These are phyloP conservation scores for Aspergillus fumigatiaffinis DNA, from an alignment of 2,329 filamentous ascomycete genomes.

Conservation along the genomic window DNA sequence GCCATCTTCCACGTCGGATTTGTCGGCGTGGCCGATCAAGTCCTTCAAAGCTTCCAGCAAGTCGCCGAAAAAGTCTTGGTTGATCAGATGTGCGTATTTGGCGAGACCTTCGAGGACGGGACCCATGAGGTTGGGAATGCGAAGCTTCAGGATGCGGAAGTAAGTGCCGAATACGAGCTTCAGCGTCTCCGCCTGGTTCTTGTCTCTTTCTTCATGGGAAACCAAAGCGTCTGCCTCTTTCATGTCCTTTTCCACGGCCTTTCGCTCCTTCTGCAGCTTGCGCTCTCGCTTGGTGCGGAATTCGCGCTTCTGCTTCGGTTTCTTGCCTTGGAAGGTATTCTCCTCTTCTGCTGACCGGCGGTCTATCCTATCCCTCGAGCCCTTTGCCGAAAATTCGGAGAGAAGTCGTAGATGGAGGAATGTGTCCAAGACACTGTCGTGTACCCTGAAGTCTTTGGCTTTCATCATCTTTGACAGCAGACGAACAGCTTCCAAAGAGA, in stretches of 20 bases:
- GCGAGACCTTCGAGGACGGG: slow-evolving; percentile 91
- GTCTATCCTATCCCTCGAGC: slow-evolving; percentile 73
- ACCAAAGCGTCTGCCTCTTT: slow-evolving; percentile 85
- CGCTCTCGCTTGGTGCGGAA: slow-evolving; percentile 86
- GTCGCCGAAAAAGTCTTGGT: slow-evolving; percentile 98
- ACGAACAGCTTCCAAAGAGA: slow-evolving; percentile 80
- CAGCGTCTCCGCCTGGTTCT: slow-evolving; percentile 90
- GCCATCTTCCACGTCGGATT: slow-evolving; percentile 41
- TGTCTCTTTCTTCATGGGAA: slow-evolving; percentile 85
- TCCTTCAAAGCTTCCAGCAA: slow-evolving; percentile 92
- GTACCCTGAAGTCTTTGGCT: slow-evolving; percentile 72
- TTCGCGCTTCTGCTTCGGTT: slow-evolving; percentile 69
- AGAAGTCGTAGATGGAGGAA: slow-evolving; percentile 87
- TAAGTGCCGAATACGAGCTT: slow-evolving; percentile 95
- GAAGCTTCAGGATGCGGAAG: slow-evolving; percentile 86
- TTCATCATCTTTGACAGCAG: slow-evolving; percentile 95
- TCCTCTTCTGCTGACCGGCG: slow-evolving; percentile 44
- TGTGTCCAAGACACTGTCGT: slow-evolving; percentile 83
- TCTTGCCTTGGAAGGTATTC: slow-evolving; percentile 47
- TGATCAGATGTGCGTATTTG: slow-evolving; percentile 93
- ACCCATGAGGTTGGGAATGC: slow-evolving; percentile 84
- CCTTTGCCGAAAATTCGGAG: slow-evolving; percentile 81
- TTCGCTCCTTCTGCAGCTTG: slow-evolving; percentile 80
- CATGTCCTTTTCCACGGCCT: slow-evolving; percentile 88
- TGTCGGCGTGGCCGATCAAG: slow-evolving; percentile 71